Evolutionary conservation across 1,139 yeast genomes (phyloP), one percentile per base, ranked within the genome.

Genomic region (Blastobotrys illinoisensis): DNA sequence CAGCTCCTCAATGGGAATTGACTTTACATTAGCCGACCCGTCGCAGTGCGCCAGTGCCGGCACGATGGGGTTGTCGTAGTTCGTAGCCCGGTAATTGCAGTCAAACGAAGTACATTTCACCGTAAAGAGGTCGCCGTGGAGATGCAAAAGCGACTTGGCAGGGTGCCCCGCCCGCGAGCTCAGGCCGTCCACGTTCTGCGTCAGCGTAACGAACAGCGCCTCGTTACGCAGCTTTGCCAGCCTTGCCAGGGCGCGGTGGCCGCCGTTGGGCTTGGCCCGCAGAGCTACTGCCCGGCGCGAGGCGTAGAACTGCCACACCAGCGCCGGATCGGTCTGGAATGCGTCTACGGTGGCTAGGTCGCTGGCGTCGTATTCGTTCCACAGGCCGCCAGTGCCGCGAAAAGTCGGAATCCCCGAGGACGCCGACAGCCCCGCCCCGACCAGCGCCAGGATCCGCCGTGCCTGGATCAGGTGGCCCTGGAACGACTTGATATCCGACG

Each of bases 281-380:
- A 88, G 71, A 0, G 96, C 91, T 47, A 74, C 74, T 54, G 74
- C 77, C 51, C 97, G 69, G 57, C 95, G 73, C 71, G 83, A 81
- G 6, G 90, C 78, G 67, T 89, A 88, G 64, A 86, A 89, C 65
- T 87, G 93, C 97, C 97, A 89, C 3, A 89, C 96, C 21, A 88
- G 74, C 0, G 88, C 88, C 0, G 97, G 96, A 65, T 88, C 91
- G 18, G 77, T 75, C 57, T 83, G 81, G 66, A 89, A 89, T 3
- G 96, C 96, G 66, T 89, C 96, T 0, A 95, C 95, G 0, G 97
- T 89, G 5, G 96, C 96, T 52, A 89, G 74, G 63, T 89, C 96
- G 48, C 88, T 84, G 65, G 90, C 83, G 53, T 86, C 86, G 70
- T 82, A 86, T 61, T 83, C 82, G 61, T 81, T 78, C 96, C 96